phyloP scores from a whole-genome alignment of 495 filamentous ascomycete species.

The Penicillium steckii region DNA sequence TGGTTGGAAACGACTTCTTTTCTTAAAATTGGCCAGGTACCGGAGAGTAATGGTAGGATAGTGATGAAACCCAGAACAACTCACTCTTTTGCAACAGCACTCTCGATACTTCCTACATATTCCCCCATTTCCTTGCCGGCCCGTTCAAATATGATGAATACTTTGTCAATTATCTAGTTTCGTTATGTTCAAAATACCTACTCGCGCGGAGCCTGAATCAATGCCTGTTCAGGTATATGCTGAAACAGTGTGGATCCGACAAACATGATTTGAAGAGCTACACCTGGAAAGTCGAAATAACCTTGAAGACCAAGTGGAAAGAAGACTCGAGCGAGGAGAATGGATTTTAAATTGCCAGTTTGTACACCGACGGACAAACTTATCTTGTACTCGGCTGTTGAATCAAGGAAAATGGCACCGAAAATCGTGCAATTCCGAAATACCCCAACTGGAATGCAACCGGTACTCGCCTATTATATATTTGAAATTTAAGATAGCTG shows the following conservation, averaged over 20 bases:
- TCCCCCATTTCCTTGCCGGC: constrained; percentile 61
- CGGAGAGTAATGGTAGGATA: too few species aligned
- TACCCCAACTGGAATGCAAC: too few species aligned
- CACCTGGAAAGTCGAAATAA: constrained; percentile 22
- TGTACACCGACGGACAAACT: too few species aligned
- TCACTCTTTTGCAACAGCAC: constrained; percentile 61
- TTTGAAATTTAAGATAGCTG: too few species aligned
- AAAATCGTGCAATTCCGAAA: too few species aligned
- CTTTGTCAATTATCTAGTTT: too few species aligned
- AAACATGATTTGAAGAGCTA: constrained; percentile 5
- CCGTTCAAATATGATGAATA: constrained; percentile 52
- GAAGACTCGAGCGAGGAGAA: too few species aligned
- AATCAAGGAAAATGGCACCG: too few species aligned
- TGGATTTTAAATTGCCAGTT: too few species aligned
- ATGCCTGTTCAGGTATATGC: constrained; percentile 53
- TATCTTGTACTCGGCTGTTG: too few species aligned
- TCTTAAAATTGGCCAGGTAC: background rate
- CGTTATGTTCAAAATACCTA: constrained; percentile 59
- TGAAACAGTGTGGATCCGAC: constrained; percentile 38
- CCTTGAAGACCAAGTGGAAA: too few species aligned
- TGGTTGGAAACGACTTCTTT: background rate
- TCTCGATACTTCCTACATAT: constrained; percentile 60
- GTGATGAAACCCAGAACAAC: constrained; percentile 8
- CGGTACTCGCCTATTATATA: too few species aligned
- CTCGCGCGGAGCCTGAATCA: constrained; percentile 56